Base-by-base conservation (phyloP, 176 grass and related monocot species). In the Aegilops longissima region DNA sequence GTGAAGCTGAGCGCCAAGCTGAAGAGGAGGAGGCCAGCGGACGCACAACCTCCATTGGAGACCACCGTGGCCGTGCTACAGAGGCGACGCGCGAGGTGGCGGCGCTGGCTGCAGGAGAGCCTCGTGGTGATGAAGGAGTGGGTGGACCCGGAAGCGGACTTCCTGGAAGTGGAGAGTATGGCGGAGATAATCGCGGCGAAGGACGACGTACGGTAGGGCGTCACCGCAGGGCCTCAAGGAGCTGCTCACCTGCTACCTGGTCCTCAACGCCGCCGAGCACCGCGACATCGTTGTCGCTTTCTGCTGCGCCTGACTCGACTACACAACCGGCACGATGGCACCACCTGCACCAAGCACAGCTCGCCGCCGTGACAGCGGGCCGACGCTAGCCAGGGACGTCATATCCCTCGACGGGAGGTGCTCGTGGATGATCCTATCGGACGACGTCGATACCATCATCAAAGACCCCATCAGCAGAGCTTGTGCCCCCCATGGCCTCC, bases 201-300 rank as follows among this genome's bases (percentile, higher is more conserved):
- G 70, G 78, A 81, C 38, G 84, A 81, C 45, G 86, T 93, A 40
- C 39, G 39, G 9, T 49, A 52, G 89, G 6, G 72, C 72, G 1
- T 68, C 83, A 82, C 30, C 85, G 9, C 80, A 80, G 66, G 87
- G 88, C 3, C 72, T 98, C 0, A 83, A 98, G 79, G 93, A 95
- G 16, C 85, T 98, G 23, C 85, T 98, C 42, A 79, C 87, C 1
- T 95, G 95, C 91, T 98, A 95, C 90, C 83, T 98, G 66, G 69
- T 86, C 14, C 89, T 98, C 81, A 98, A 98, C 90, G 84, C 83
- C 14, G 79, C 74, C 62, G 89, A 90, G 33, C 92, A 98, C 84
- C 70, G 21, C 64, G 80, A 88, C 76, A 95, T 97, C 86, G 78
- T 97, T 78, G 44, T 45, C 76, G 93, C 92, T 16, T 97, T 97